Evolutionary conservation across 2,329 filamentous ascomycete genomes (phyloP), one percentile per base, ranked within the genome.

Genomic region (Aspergillus terreus): DNA sequence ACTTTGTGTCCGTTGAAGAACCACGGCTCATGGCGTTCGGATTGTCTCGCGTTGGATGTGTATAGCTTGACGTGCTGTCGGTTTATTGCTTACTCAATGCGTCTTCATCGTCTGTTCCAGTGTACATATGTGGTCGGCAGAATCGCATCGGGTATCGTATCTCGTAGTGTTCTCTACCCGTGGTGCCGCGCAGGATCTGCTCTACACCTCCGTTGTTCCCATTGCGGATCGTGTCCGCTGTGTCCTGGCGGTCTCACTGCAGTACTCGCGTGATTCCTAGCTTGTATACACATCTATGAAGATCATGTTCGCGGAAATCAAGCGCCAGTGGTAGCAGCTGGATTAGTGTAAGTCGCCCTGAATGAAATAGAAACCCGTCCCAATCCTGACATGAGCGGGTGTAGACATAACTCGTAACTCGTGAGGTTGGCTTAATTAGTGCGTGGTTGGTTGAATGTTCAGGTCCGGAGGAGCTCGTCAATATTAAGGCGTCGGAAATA

Each of bases 401-500:
- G 35, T 44, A 33, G 46, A 27, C 47, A 44, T 47, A 25, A 48
- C 23, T 53, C 50, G 42, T 49, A 42, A 50, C 6, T 49, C 56
- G 56, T 53, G 49, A 49, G 4, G 21, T 33, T 42, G 41, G 14
- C 33, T 25, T 49, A 19, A 44, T 21, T 15, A 11, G 47, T 33
- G 17, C 12, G 17, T 11, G 23, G 2, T 9, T 38, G 17, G 25
- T 38, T 35, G 6, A 9, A 14, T 12, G 19, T 14, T 63, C 52
- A 71, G 40, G 52, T 63, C 44, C 64, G 58, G 14, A 74, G 56
- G 14, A 76, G 61, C 32, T 59, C 53, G 47, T 75, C 72, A 43
- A 76, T 67, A 53, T 77, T 63, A 44, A 76, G 65, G 19, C 74
- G 68, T 40, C 71, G 67, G 57, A 71, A 76, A 52, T 73, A 77